A percentile compares a stretch with the other conserved stretches of the same genome.
Conservation (phyloP, 257 asterid species). For the Jasminum sambac region DNA sequence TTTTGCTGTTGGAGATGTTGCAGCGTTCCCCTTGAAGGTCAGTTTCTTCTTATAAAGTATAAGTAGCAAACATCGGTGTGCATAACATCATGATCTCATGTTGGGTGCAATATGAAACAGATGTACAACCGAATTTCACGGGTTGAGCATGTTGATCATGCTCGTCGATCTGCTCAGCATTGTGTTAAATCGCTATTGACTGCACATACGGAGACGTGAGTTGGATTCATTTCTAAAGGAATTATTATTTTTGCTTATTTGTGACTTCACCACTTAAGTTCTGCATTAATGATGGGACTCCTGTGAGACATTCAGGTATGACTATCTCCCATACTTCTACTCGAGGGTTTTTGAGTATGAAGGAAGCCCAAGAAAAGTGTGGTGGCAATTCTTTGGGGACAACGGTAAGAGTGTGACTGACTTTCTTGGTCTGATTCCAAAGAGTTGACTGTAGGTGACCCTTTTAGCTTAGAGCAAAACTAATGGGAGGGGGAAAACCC, state of each 20-base stretch:
- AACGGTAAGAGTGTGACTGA: conserved; percentile 47
- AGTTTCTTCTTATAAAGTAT: conserved; percentile 20
- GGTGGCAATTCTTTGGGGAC: conserved; percentile 99
- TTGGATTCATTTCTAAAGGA: conserved; percentile 19
- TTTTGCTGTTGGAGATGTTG: conserved; percentile 93
- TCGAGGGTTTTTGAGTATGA: conserved; percentile 93
- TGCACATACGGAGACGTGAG: conserved; percentile 75
- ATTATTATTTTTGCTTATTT: conserved; percentile 1
- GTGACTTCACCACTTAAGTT: conserved; percentile 16
- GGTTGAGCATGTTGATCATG: conserved; percentile 98
- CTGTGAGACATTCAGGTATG: conserved; percentile 57
- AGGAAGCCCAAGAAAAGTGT: conserved; percentile 92
- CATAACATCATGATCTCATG: conserved; percentile 17
- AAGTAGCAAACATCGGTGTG: conserved; percentile 2
- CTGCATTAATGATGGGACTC: conserved; percentile 4
- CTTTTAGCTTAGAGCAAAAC: no score
- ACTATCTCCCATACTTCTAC: conserved; percentile 91
- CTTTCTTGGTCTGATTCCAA: conserved; percentile 2
- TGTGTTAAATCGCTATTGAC: conserved; percentile 76
- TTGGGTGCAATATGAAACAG: conserved; percentile 36
- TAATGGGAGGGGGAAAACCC: no score
- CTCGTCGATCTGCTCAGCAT: conserved; percentile 92
- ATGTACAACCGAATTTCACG: conserved; percentile 80
- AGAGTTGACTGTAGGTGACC: neutral
- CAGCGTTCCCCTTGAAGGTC: conserved; percentile 96